Evolutionary conservation across 306 rosid genomes (phyloP), one percentile per base, ranked within the genome.

Genomic region (Nissolia schottii): DNA sequence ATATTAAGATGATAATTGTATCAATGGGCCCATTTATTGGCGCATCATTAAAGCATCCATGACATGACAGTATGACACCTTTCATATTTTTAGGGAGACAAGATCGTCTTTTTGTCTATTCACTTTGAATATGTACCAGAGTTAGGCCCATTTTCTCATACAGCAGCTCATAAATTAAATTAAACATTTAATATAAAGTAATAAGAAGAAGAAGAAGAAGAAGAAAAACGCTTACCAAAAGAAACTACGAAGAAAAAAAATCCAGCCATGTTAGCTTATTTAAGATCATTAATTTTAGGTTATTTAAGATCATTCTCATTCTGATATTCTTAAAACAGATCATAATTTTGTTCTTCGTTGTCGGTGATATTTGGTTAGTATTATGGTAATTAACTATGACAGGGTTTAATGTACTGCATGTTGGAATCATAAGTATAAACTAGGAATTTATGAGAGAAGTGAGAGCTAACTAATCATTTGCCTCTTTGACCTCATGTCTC

Each of bases 111-210:
- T 64, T 23, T 48, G 67, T 59, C 76, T 18, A 25, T 66, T 67
- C 69, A 41, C 64, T 60, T 60, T 23, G 60, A 67, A 77, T 73
- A 45, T 56, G 74, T 15, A 73, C 50, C 50, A 9, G 71, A 45
- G 75, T 72, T 53, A 35, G 64, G 74, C 12, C 51, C 34, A 22
- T 14, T 24, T 7, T 54, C 35, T 54, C 10, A 12, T 54, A 12
- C 10, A 10, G n/a, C 27, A 51, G n/a, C n/a, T n/a, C n/a, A n/a
- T n/a, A n/a, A n/a, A n/a, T n/a, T 19, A 22, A 51, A 20, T 22
- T 51, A 7, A 51, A 19, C 10, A 51, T 23, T 20, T 51, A 20
- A 20, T 51, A 20, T 51, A n/a, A n/a, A n/a, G n/a, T n/a, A n/a
- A n/a, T n/a, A n/a, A n/a, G n/a, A n/a, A n/a, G n/a, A n/a, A n/a